phyloP scores from a whole-genome alignment of 2,329 filamentous ascomycete species.

The Alternaria sp. region DNA sequence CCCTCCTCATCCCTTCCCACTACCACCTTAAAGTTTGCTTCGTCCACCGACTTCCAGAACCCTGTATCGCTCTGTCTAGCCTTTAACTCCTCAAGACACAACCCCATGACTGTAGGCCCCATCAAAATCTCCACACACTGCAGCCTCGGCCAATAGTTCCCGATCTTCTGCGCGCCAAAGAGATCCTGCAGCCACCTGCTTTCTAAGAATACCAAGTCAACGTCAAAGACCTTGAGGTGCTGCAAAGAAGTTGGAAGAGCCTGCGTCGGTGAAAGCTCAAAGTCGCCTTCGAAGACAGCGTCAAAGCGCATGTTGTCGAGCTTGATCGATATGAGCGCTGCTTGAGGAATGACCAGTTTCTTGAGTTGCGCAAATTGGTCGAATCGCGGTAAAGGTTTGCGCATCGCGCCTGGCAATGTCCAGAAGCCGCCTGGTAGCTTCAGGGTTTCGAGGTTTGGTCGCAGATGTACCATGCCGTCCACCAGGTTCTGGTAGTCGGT shows the following conservation, averaged over 20 bases:
- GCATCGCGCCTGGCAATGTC: conserved; percentile 18
- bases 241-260: conserved; percentile 9
- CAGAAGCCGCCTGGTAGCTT: conserved; percentile 22
- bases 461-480: conserved; percentile 11
- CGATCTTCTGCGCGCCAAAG: conserved; percentile 3
- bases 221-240: conserved; percentile 18
- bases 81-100: background rate
- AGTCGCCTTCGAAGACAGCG: conserved; percentile 9
- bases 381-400: conserved; percentile 21
- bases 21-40: background rate
- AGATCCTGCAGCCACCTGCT: conserved; percentile 13
- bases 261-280: conserved; percentile 9
- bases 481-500: conserved; percentile 22
- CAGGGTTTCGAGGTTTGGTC: conserved; percentile 7
- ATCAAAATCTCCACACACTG: conserved; percentile 9
- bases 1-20: background rate
- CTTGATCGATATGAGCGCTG: conserved; percentile 20
- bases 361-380: conserved; percentile 7
- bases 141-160: conserved; percentile 5
- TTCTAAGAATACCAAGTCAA: conserved; percentile 5
- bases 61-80: background rate
- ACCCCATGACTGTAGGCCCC: background rate
- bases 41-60: background rate
- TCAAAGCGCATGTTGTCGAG: conserved; percentile 21
- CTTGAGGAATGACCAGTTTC: conserved; percentile 15